These are phyloP conservation scores for Crepidotus variabilis DNA, from an alignment of 768 basidiomycete genomes.

Conservation along the genomic window DNA sequence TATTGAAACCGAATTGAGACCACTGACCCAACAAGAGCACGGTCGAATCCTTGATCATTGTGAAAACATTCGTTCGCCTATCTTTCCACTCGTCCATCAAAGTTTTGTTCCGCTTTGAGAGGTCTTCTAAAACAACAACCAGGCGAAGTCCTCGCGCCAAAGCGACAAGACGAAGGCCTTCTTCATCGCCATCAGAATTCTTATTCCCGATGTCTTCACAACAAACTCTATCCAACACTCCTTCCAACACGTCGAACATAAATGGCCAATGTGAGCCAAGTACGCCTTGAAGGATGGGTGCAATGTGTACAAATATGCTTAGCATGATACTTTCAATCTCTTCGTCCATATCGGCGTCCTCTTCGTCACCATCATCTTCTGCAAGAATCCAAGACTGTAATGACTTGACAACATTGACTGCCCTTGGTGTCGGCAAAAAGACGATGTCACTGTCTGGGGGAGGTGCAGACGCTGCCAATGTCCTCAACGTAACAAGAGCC, in stretches of 20 bases:
- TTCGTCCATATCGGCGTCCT: slow-evolving; percentile 66
- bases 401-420: slow-evolving; percentile 83
- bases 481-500: slow-evolving; percentile 66
- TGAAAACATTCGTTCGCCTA: slow-evolving; percentile 47
- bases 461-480: slow-evolving; percentile 72
- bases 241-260: slow-evolving; percentile 86
- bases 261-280: slow-evolving; percentile 91
- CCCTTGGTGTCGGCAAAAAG: slow-evolving; percentile 82
- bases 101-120: slow-evolving; percentile 67
- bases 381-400: slow-evolving; percentile 77
- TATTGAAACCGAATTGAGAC: not conserved
- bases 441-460: slow-evolving; percentile 72
- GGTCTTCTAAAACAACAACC: slow-evolving; percentile 63
- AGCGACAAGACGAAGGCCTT: slow-evolving; percentile 45
- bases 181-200: slow-evolving; percentile 46
- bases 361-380: slow-evolving; percentile 61
- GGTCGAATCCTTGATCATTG: slow-evolving; percentile 59
- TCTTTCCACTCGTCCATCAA: slow-evolving; percentile 69
- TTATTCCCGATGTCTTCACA: slow-evolving; percentile 4
- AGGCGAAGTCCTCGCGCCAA: slow-evolving; percentile 72
- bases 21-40: slow-evolving; percentile 48
- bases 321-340: slow-evolving; percentile 79
- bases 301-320: slow-evolving; percentile 67
- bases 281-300: slow-evolving; percentile 84
- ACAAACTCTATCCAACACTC: slow-evolving; percentile 60